phyloP scores from a whole-genome alignment of 2,329 filamentous ascomycete genomes.

The Fusarium sp. region DNA sequence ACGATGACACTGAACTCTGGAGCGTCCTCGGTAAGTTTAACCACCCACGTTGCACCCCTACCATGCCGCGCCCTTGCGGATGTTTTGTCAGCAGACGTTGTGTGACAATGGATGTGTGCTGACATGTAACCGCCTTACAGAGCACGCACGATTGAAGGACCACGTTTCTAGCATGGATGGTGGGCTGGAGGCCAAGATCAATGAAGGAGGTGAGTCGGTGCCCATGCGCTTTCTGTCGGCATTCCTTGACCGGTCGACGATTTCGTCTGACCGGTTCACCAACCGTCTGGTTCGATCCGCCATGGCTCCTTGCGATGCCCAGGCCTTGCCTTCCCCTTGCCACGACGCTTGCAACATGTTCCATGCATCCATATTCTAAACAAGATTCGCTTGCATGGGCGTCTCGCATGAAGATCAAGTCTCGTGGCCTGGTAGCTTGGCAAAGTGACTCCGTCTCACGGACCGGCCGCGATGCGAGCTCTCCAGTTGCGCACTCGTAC shows the following conservation, averaged over 20 bases:
- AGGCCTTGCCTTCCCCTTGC: constrained; percentile 12
- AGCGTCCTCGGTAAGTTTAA: constrained; percentile 81
- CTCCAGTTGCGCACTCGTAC: constrained; percentile 16
- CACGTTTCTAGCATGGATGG: constrained; percentile 89
- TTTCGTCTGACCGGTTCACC: constrained; percentile 31
- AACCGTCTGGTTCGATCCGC: constrained; percentile 33
- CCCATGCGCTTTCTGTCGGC: constrained; percentile 40
- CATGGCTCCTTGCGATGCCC: constrained; percentile 21
- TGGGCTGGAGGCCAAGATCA: constrained; percentile 87
- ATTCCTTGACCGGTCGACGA: constrained; percentile 32
- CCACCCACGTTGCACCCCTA: constrained; percentile 25
- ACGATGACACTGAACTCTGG: constrained; percentile 98
- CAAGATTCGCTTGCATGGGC: constrained; percentile 50
- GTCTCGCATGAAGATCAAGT: constrained; percentile 48
- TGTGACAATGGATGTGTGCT: constrained; percentile 33
- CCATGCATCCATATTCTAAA: constrained; percentile 26
- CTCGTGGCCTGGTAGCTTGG: constrained; percentile 43
- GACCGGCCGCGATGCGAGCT: not conserved
- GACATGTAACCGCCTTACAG: constrained; percentile 56
- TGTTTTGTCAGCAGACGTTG: constrained; percentile 26
- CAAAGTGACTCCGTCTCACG: constrained; percentile 11
- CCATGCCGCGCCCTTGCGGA: constrained; percentile 5
- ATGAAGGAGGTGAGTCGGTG: constrained; percentile 85
- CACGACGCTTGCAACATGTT: constrained; percentile 27
- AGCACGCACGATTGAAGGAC: constrained; percentile 93